These are phyloP conservation scores for Eucalyptus decipiens DNA, from an alignment of 345 rosid genomes.

Conservation along the genomic window DNA sequence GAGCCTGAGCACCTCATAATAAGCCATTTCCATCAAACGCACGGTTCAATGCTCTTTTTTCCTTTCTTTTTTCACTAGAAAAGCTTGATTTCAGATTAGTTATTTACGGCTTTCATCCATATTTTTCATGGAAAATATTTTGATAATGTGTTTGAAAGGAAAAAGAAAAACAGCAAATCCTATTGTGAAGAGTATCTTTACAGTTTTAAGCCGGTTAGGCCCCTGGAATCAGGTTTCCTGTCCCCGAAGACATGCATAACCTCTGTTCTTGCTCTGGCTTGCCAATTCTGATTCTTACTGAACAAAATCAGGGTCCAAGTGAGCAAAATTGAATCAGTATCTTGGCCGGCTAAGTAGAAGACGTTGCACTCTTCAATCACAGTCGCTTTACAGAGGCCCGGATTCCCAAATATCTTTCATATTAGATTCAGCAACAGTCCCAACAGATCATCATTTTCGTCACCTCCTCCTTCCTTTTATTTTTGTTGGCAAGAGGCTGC, in stretches of 20 bases:
- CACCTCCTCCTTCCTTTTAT: neutral
- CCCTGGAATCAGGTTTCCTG: neutral
- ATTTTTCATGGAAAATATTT: neutral
- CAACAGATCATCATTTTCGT: neutral
- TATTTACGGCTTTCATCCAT: neutral
- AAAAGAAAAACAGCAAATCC: neutral
- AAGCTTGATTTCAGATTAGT: neutral
- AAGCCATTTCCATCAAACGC: neutral
- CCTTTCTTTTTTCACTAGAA: neutral
- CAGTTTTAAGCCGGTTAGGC: slow-evolving; percentile 4
- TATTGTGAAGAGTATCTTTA: neutral
- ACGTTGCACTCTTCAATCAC: slow-evolving; percentile 16
- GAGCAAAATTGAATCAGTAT: slow-evolving; percentile 11
- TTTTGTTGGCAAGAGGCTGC: neutral
- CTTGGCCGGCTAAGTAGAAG: slow-evolving; percentile 23
- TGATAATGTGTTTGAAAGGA: neutral
- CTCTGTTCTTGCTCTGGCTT: slow-evolving; percentile 15
- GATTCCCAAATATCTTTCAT: slow-evolving; percentile 3
- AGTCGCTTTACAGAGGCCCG: neutral
- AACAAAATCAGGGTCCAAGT: slow-evolving; percentile 19
- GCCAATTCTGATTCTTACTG: slow-evolving; percentile 11
- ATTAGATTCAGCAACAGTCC: slow-evolving; percentile 15
- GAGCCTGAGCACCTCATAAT: slow-evolving; percentile 17
- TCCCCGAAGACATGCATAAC: slow-evolving; percentile 8
- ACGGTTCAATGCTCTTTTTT: neutral